Evolutionary conservation across 192 early-diverging fungal genomes (phyloP).

Genomic region (Ramicandelaber brevisporus): DNA sequence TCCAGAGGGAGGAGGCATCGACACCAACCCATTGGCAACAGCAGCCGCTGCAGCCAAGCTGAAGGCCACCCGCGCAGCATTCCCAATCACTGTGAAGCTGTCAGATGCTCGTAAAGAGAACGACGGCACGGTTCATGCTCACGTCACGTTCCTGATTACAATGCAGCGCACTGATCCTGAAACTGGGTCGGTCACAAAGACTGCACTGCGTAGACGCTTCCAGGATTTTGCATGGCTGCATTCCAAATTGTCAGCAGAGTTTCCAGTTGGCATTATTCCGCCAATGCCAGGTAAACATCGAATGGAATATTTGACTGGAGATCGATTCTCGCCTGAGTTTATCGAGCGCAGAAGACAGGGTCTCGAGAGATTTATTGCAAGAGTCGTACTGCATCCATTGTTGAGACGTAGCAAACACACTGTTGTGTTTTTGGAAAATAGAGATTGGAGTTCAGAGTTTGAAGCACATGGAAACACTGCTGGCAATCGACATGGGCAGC

Average conservation of each 20-base stretch:
- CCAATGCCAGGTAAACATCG: slow-evolving; percentile 81
- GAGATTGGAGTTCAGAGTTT: slow-evolving; percentile 36
- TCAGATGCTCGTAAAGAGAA: slow-evolving; percentile 68
- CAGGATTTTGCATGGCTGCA: slow-evolving; percentile 89
- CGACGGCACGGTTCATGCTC: slow-evolving; percentile 57
- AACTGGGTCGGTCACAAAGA: slow-evolving; percentile 12
- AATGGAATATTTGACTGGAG: slow-evolving; percentile 84
- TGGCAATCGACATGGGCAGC: neutral
- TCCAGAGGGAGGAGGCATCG: no score
- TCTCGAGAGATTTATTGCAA: slow-evolving; percentile 64
- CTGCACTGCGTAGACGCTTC: slow-evolving; percentile 63
- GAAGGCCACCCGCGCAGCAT: no score
- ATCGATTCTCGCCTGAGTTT: slow-evolving; percentile 83
- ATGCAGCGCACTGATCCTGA: slow-evolving; percentile 15
- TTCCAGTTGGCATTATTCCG: slow-evolving; percentile 57
- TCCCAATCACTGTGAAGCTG: slow-evolving; percentile 32
- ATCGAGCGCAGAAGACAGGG: slow-evolving; percentile 45
- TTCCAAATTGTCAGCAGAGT: slow-evolving; percentile 40
- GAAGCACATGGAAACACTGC: slow-evolving; percentile 19
- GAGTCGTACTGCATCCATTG: slow-evolving; percentile 56
- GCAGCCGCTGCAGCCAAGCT: no score
- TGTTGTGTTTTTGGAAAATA: slow-evolving; percentile 59
- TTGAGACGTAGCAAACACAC: slow-evolving; percentile 42
- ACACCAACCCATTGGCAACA: no score
- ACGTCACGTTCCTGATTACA: slow-evolving; percentile 59